Evolutionary conservation across 192 early-diverging fungal species (phyloP).

Genomic region (Dissophora ornata): DNA sequence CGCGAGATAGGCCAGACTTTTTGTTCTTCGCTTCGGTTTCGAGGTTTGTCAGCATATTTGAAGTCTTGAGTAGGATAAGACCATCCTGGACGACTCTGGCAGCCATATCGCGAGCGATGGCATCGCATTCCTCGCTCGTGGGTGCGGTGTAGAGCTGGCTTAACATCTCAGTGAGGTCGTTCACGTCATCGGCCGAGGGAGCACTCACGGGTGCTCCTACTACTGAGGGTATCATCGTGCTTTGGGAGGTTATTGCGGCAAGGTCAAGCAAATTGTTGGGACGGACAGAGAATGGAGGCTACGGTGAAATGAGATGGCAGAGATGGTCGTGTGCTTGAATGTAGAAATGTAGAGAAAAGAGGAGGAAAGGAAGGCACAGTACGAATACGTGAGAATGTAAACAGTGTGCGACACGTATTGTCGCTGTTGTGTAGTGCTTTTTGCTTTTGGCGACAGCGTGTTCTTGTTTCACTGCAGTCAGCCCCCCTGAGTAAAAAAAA

Average conservation of each 20-base stretch:
- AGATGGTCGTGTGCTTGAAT: too few relatives aligned
- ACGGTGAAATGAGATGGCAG: too few relatives aligned
- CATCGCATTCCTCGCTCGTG: constrained; percentile 63
- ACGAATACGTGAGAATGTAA: too few relatives aligned
- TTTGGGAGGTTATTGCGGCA: not conserved
- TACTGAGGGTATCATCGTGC: not conserved
- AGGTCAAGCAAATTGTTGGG: too few relatives aligned
- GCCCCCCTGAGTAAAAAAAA: too few relatives aligned
- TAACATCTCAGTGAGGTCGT: constrained; percentile 55
- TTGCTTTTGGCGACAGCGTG: too few relatives aligned
- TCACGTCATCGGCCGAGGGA: constrained; percentile 16
- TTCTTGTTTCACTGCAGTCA: too few relatives aligned
- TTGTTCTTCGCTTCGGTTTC: constrained; percentile 72
- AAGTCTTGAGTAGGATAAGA: constrained; percentile 65
- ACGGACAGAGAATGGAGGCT: too few relatives aligned
- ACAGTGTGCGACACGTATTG: too few relatives aligned
- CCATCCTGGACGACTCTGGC: constrained; percentile 61
- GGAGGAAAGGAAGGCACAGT: too few relatives aligned
- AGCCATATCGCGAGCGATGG: constrained; percentile 58
- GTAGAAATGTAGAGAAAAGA: too few relatives aligned
- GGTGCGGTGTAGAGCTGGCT: constrained; percentile 58
- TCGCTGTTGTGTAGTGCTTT: too few relatives aligned
- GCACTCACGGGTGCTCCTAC: constrained; percentile 1
- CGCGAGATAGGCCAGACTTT: constrained; percentile 69
- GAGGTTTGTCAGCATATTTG: constrained; percentile 67